Base-by-base conservation (phyloP, 129 eudicot genomes). In the Flaveria ramosissima region DNA sequence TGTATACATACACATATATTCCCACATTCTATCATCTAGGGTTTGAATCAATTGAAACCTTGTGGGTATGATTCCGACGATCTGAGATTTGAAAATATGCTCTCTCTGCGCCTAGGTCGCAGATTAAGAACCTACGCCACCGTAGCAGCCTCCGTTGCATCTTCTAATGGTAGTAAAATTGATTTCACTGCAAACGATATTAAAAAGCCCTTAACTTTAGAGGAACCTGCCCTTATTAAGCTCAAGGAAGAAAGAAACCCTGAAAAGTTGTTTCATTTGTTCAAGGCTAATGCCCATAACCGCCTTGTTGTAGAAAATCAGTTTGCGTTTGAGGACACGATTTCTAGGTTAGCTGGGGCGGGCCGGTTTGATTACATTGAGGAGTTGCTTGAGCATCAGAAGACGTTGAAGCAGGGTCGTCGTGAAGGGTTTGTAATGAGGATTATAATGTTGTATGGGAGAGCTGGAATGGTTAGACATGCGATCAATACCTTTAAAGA, bases 361-460 rank as follows among this genome's bases (percentile, higher is more conserved):
- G 77, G 90, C 4, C 63, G 90, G 51, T 86, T 84, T 50, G 96
- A 90, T 88, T 90, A 92, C 75, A 84, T 92, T 11, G 92, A 90
- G 86, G 63, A 83, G 6, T 73, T 92, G 70, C 88, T 92, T 24
- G 98, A 92, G 86, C 92, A 92, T 36, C 98, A 92, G 57, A 92
- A 92, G 90, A 14, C 78, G 9, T 71, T 88, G 57, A 93, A 78
- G 0, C 98, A 92, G 81, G 98, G 92, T 2, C 84, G 90, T 0
- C 84, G 98, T 1, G 98, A 92, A 83, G 98, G 98, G 57, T 92
- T 92, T 68, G 47, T 92, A 10, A 72, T 92, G 42, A 77, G 98
- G 78, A 88, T 92, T 42, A 92, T 92, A 74, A 88, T 77, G 96
- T 69, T 92, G 75, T 92, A 92, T 77, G 98, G 96, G 6, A 92